Evolutionary conservation across 2,329 filamentous ascomycete genomes (phyloP).

Genomic region (Fusarium sp.): DNA sequence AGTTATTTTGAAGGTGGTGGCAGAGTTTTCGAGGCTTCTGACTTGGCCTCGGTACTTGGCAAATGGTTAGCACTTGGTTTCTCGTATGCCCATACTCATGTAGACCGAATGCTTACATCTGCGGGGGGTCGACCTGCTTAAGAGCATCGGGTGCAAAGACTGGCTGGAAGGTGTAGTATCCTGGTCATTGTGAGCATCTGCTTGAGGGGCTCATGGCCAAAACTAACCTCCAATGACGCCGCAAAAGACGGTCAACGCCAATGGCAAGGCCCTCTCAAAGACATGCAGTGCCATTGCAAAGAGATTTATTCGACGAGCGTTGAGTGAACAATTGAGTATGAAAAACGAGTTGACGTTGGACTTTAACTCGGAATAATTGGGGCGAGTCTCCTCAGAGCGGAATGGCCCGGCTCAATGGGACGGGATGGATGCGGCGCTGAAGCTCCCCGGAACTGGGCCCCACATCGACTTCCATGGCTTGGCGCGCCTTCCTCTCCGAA

Average conservation of each 20-base stretch:
- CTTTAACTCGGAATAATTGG: constrained; percentile 14
- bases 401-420: neutral
- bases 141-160: constrained; percentile 44
- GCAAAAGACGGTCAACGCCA: constrained; percentile 52
- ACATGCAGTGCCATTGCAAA: constrained; percentile 45
- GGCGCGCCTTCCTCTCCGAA: constrained; percentile 33
- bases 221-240: constrained; percentile 52
- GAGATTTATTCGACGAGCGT: neutral
- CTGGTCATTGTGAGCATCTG: constrained; percentile 37
- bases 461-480: constrained; percentile 12
- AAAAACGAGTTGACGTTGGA: neutral
- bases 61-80: neutral
- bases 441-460: constrained; percentile 9
- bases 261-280: constrained; percentile 50
- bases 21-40: constrained; percentile 22
- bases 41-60: constrained; percentile 20
- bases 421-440: constrained; percentile 1
- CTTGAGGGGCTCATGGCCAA: neutral
- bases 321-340: neutral
- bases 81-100: too few relatives aligned
- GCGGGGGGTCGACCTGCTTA: constrained; percentile 12
- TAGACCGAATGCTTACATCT: constrained; percentile 15
- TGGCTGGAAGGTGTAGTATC: constrained; percentile 54
- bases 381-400: constrained; percentile 9
- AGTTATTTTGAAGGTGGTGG: constrained; percentile 20